phyloP scores from a whole-genome alignment of 192 early-diverging fungal genomes.

The Coemansia asiatica region DNA sequence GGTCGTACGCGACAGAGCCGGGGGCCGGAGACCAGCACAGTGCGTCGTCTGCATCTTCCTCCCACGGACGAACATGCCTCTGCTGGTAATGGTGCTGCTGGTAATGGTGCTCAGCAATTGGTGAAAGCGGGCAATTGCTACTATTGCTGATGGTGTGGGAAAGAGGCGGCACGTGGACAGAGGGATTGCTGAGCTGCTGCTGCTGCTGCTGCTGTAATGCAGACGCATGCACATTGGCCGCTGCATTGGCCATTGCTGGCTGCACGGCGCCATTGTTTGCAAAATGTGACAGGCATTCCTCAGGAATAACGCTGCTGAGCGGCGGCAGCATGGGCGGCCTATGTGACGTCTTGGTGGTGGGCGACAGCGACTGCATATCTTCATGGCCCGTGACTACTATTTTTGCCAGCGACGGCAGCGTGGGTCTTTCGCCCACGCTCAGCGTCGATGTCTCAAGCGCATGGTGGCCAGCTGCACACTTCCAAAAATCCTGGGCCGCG shows the following conservation, averaged over 20 bases:
- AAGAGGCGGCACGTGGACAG: conserved; percentile 17
- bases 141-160: conserved; percentile 5
- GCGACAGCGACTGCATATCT: neutral
- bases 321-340: conserved; percentile 29
- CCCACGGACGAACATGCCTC: conserved; percentile 48
- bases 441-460: conserved; percentile 28
- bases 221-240: neutral
- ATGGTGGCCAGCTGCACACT: conserved; percentile 28
- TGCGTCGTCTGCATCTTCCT: conserved; percentile 18
- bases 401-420: conserved; percentile 8
- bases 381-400: neutral
- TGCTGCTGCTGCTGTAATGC: neutral
- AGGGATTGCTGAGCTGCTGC: neutral
- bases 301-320: conserved; percentile 46
- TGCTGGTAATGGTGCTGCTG: neutral
- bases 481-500: conserved; percentile 41
- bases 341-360: neutral
- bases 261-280: neutral
- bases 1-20: neutral
- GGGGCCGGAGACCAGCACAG: neutral
- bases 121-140: neutral
- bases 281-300: conserved; percentile 15
- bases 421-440: neutral
- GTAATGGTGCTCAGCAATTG: neutral
- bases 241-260: conserved; percentile 8